Percentiles rank a stretch among this genome's conserved stretches.
Evolutionary conservation across 192 early-diverging fungal species (phyloP).

Genomic region (Haplosporangium gracile): DNA sequence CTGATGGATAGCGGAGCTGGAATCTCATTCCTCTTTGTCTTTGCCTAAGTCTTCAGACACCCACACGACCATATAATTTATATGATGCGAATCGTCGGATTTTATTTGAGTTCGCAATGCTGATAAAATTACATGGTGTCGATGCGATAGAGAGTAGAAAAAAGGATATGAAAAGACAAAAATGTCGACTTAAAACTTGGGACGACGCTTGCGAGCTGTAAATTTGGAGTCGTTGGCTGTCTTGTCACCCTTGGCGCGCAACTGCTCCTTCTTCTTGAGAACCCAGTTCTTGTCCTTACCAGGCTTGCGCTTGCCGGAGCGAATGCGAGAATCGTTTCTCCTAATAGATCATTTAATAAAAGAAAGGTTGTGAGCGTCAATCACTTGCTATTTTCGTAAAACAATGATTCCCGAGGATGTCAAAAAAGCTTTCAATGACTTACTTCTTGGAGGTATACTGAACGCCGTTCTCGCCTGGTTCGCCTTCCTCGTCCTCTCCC

Average conservation of each 20-base stretch:
- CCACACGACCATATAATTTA: background rate
- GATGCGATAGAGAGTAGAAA: background rate
- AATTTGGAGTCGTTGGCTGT: slow-evolving; percentile 92
- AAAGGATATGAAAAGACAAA: background rate
- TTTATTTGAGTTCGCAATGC: slow-evolving; percentile 11
- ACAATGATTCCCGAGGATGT: background rate
- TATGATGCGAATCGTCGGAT: slow-evolving; percentile 4
- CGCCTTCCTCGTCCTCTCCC: slow-evolving; percentile 68
- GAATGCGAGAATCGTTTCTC: slow-evolving; percentile 51
- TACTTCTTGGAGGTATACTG: slow-evolving; percentile 60
- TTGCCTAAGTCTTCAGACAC: background rate
- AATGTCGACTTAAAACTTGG: slow-evolving; percentile 75
- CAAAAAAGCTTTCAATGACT: background rate
- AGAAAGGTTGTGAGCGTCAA: background rate
- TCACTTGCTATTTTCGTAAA: background rate
- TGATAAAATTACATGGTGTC: background rate
- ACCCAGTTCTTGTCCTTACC: slow-evolving; percentile 93
- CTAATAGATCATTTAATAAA: slow-evolving; percentile 9
- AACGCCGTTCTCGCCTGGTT: slow-evolving; percentile 58
- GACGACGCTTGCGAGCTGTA: slow-evolving; percentile 93
- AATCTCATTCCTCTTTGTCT: background rate
- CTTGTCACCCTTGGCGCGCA: slow-evolving; percentile 78
- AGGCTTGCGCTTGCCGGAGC: slow-evolving; percentile 64
- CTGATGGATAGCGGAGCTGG: background rate
- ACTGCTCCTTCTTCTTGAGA: slow-evolving; percentile 90